Conservation (phyloP, 2,329 filamentous ascomycete genomes). For the Monilinia vaccinii-corymbosi region DNA sequence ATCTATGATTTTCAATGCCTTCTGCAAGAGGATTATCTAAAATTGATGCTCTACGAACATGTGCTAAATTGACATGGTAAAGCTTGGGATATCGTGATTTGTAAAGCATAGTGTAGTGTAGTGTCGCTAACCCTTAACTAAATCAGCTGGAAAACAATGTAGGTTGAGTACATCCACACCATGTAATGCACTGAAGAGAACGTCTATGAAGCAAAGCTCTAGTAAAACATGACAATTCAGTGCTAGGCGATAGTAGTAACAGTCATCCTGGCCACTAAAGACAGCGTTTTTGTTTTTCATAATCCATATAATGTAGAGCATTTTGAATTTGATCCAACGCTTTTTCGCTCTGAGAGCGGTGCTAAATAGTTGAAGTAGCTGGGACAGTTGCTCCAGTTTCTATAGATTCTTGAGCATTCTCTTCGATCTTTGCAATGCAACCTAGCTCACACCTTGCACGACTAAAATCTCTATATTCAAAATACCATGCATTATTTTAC, state of each 20-base stretch:
- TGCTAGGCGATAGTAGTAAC: no score
- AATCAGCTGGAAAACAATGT: not conserved
- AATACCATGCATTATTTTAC: not conserved
- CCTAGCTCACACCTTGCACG: fast-evolving
- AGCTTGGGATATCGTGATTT: not conserved
- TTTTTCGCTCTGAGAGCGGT: not conserved
- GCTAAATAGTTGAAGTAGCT: not conserved
- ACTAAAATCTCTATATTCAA: not conserved
- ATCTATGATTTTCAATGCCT: no score
- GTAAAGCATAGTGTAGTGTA: not conserved
- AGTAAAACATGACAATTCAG: not conserved
- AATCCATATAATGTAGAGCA: not conserved
- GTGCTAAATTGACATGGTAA: fast-evolving
- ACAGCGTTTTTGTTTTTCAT: no score
- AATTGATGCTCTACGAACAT: fast-evolving
- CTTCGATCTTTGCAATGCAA: no score
- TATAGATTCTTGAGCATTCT: not conserved
- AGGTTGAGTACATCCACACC: not conserved
- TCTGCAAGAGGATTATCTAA: not conserved
- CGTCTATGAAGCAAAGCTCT: not conserved
- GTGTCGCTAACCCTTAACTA: slow-evolving; percentile 3
- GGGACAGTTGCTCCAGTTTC: not conserved
- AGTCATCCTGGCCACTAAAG: no score
- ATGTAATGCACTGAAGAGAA: not conserved
- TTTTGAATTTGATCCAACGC: not conserved